Percentiles rank a stretch among this genome's conserved stretches.
These are phyloP conservation scores for Leccinum sublutescens DNA, from an alignment of 768 basidiomycete species.

Conservation along the genomic window DNA sequence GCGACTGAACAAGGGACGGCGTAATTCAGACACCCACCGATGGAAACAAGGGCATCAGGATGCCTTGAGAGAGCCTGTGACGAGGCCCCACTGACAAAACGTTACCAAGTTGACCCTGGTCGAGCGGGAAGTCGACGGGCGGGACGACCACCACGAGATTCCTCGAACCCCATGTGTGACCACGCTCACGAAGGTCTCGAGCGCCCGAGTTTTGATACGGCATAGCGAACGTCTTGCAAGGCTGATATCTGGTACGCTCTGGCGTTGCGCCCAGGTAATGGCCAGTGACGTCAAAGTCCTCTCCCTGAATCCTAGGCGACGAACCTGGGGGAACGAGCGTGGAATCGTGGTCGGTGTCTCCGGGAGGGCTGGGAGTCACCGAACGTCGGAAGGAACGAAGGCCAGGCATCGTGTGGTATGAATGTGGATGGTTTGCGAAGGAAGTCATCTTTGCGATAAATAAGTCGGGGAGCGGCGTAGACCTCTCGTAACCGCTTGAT, in stretches of 20 bases:
- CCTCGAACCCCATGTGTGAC: slow-evolving; percentile 38
- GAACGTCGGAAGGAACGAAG: slow-evolving; percentile 35
- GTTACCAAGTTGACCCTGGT: slow-evolving; percentile 58
- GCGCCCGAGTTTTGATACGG: slow-evolving; percentile 51
- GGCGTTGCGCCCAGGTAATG: not conserved
- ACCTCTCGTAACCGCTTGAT: not conserved
- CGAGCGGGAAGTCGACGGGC: slow-evolving; percentile 53
- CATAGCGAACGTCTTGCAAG: slow-evolving; percentile 49
- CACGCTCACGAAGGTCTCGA: slow-evolving; percentile 44
- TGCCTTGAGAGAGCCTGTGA: slow-evolving; percentile 62
- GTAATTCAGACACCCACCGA: slow-evolving; percentile 44
- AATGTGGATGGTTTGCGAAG: slow-evolving; percentile 41
- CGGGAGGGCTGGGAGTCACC: slow-evolving; percentile 36
- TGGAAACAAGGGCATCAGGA: slow-evolving; percentile 73
- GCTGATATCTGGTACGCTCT: slow-evolving; percentile 26
- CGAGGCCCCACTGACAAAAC: slow-evolving; percentile 57
- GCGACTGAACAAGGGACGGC: not conserved
- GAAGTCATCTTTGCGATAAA: slow-evolving; percentile 38
- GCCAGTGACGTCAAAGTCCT: slow-evolving; percentile 16
- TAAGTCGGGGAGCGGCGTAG: not conserved
- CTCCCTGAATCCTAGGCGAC: not conserved
- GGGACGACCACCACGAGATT: slow-evolving; percentile 69
- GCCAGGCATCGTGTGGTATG: slow-evolving; percentile 4
- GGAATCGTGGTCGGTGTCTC: slow-evolving; percentile 33
- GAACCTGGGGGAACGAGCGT: not conserved